Evolutionary conservation across 495 filamentous ascomycete species (phyloP).

Genomic region (Aspergillus biplanus): DNA sequence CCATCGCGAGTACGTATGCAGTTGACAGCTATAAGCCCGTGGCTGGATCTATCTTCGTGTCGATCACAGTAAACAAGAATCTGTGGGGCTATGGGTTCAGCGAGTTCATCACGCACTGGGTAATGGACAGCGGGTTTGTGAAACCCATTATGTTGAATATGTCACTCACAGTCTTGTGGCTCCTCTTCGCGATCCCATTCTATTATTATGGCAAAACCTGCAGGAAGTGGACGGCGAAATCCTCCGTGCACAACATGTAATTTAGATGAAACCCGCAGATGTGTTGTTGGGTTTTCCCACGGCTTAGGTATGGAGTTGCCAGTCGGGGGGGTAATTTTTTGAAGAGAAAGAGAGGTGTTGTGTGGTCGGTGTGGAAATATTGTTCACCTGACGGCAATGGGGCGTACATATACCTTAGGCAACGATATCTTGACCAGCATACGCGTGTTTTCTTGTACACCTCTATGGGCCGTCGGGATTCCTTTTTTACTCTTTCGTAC

Average conservation of each 20-base stretch:
- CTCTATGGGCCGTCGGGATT: no score
- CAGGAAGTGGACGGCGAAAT: constrained; percentile 56
- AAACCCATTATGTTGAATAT: constrained; percentile 58
- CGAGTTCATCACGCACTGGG: constrained; percentile 51
- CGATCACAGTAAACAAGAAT: constrained; percentile 66
- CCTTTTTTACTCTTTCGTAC: no score
- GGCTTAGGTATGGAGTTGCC: no score
- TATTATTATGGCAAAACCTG: constrained; percentile 62
- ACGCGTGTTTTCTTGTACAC: no score
- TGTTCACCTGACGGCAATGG: no score
- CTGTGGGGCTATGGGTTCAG: constrained; percentile 58
- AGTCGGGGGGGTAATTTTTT: no score
- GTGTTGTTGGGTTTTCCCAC: neutral
- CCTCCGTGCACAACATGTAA: constrained; percentile 57
- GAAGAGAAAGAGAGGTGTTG: no score
- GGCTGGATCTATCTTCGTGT: constrained; percentile 61
- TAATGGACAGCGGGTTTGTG: constrained; percentile 39
- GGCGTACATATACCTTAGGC: no score
- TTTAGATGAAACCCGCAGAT: neutral
- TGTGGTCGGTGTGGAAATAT: no score
- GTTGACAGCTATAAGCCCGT: constrained; percentile 69
- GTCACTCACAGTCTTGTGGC: constrained; percentile 55
- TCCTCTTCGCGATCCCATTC: constrained; percentile 56
- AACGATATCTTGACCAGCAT: no score
- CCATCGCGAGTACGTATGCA: constrained; percentile 50